Evolutionary conservation across 306 rosid species (phyloP).

Genomic region (Vigna angularis): DNA sequence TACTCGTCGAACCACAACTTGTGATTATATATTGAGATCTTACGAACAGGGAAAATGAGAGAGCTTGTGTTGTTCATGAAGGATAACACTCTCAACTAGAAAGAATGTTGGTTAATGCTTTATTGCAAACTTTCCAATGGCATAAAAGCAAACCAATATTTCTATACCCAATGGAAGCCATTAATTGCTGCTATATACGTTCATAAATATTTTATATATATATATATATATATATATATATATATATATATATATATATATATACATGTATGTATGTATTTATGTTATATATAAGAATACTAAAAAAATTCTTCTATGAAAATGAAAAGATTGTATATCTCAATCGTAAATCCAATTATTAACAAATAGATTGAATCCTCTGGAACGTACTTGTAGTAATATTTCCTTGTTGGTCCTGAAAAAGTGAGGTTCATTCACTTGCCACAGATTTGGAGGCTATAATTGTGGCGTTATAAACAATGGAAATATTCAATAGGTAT

Average conservation of each 20-base stretch:
- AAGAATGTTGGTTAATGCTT: not conserved
- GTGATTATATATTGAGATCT: not conserved
- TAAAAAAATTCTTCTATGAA: not conserved
- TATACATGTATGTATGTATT: no score
- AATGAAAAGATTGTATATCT: not conserved
- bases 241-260: no score
- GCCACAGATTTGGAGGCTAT: not conserved
- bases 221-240: no score
- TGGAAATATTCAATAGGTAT: not conserved
- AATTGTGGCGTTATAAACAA: not conserved
- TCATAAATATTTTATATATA: no score
- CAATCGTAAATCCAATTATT: not conserved
- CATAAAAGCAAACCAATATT: not conserved
- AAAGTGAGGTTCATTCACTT: not conserved
- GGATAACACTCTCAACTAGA: not conserved
- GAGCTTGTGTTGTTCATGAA: not conserved
- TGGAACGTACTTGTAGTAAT: not conserved
- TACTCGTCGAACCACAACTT: not conserved
- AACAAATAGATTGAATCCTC: not conserved
- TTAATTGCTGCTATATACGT: not conserved
- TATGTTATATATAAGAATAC: not conserved
- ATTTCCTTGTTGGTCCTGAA: conserved; percentile 12
- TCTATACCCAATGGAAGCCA: not conserved
- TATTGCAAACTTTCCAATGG: not conserved
- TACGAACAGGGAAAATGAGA: not conserved